A percentile compares a stretch with the other conserved stretches of the same genome.
phyloP scores from a whole-genome alignment of 352 stramenopile genomes.

The Phytopythium sindhum region DNA sequence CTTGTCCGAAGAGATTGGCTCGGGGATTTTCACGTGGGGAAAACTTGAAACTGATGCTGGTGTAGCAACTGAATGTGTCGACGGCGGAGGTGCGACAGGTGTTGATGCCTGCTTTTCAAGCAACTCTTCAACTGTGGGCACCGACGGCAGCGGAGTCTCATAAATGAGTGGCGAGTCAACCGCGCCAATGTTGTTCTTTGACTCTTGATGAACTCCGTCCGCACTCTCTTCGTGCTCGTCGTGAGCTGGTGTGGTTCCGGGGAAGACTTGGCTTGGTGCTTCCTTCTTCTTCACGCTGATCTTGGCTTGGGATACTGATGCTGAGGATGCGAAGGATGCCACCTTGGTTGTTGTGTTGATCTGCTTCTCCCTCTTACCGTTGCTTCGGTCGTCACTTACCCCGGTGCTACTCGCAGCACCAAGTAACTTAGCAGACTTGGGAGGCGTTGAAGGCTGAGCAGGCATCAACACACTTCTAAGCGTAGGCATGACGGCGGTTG shows the following conservation, averaged over 20 bases:
- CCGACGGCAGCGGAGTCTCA: background rate
- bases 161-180: background rate
- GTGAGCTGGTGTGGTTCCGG: background rate
- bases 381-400: background rate
- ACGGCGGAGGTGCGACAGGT: background rate
- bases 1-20: background rate
- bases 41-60: background rate
- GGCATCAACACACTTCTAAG: background rate
- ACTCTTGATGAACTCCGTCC: background rate
- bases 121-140: background rate
- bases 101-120: background rate
- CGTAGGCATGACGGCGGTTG: background rate
- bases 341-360: background rate
- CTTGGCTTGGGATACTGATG: background rate
- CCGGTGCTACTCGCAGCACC: background rate
- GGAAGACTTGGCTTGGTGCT: background rate
- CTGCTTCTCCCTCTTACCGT: background rate
- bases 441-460: background rate
- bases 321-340: background rate
- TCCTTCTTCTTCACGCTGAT: background rate
- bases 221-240: background rate
- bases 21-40: background rate
- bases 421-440: background rate
- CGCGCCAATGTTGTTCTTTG: no score
- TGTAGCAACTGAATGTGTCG: background rate